These are phyloP conservation scores for Cyberlindnera suaveolens DNA, from an alignment of 805 yeast species.

Conservation along the genomic window DNA sequence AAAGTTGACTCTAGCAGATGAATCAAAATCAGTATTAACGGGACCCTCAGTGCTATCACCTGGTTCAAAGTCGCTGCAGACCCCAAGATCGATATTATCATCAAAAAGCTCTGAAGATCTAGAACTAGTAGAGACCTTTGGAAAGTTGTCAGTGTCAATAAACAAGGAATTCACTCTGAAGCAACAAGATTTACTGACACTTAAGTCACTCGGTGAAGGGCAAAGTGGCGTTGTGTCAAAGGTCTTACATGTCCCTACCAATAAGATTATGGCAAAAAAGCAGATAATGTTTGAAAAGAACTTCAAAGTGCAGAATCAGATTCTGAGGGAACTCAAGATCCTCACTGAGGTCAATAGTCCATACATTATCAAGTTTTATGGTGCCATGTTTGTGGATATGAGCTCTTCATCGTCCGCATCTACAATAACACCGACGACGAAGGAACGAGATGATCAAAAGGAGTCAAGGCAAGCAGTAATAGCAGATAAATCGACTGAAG, in stretches of 20 bases:
- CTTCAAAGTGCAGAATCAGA: constrained; percentile 71
- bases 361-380: constrained; percentile 83
- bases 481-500: constrained; percentile 13
- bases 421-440: constrained; percentile 7
- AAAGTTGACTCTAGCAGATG: constrained; percentile 37
- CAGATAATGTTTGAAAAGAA: constrained; percentile 82
- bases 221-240: constrained; percentile 90
- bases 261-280: constrained; percentile 85
- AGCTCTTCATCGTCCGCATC: constrained; percentile 4
- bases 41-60: constrained; percentile 1
- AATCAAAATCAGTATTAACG: constrained; percentile 4
- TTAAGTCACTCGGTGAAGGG: constrained; percentile 84
- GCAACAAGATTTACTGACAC: constrained; percentile 62
- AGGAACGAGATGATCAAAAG: constrained; percentile 1
- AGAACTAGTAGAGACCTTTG: constrained; percentile 37
- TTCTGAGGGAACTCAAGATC: constrained; percentile 81
- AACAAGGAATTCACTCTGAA: constrained; percentile 47
- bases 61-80: constrained; percentile 12
- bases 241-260: constrained; percentile 83
- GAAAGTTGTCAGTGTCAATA: constrained; percentile 45
- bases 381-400: constrained; percentile 66
- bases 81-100: constrained; percentile 25
- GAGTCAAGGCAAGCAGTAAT: constrained; percentile 3
- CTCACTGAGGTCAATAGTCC: constrained; percentile 85
- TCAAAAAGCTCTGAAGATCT: constrained; percentile 27